Evolutionary conservation across 352 stramenopile genomes (phyloP).

Genomic region (Pythium biforme): DNA sequence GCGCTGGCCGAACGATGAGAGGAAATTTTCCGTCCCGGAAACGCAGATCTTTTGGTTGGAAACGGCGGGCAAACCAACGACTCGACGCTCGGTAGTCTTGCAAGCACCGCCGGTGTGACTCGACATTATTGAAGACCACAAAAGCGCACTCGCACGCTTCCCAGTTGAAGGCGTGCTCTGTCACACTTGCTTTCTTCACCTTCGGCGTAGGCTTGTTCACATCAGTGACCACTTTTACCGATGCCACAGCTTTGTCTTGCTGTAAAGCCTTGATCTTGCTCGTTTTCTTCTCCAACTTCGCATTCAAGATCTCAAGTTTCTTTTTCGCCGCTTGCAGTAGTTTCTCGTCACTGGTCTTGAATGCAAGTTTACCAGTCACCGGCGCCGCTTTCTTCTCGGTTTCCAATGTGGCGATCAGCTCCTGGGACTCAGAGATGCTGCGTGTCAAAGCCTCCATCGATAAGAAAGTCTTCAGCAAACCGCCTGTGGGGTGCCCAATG

Average conservation of each 20-base stretch:
- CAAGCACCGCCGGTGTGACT: conserved; percentile 67
- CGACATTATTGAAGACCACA: conserved; percentile 85
- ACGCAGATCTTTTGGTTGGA: conserved; percentile 52
- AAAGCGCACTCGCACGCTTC: conserved; percentile 75
- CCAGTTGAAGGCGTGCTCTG: conserved; percentile 45
- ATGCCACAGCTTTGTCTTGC: conserved; percentile 26
- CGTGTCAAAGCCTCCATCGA: conserved; percentile 61
- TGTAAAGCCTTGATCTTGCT: conserved; percentile 56
- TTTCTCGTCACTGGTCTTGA: conserved; percentile 27
- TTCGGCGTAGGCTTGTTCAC: conserved; percentile 8
- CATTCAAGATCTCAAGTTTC: conserved; percentile 33
- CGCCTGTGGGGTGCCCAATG: conserved; percentile 68
- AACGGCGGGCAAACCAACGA: conserved; percentile 37
- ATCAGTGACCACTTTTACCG: not conserved
- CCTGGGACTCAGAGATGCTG: conserved; percentile 53
- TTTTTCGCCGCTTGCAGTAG: conserved; percentile 5
- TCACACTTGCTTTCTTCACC: not conserved
- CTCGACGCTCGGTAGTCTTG: conserved; percentile 67
- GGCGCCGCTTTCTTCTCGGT: conserved; percentile 39
- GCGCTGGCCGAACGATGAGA: conserved; percentile 48
- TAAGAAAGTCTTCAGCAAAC: conserved; percentile 66
- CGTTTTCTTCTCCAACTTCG: conserved; percentile 8
- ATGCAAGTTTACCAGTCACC: conserved; percentile 2
- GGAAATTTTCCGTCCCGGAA: conserved; percentile 50
- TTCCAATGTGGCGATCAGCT: conserved; percentile 50